Conservation (phyloP, 129 eudicot species). For the Arctium lappa region DNA sequence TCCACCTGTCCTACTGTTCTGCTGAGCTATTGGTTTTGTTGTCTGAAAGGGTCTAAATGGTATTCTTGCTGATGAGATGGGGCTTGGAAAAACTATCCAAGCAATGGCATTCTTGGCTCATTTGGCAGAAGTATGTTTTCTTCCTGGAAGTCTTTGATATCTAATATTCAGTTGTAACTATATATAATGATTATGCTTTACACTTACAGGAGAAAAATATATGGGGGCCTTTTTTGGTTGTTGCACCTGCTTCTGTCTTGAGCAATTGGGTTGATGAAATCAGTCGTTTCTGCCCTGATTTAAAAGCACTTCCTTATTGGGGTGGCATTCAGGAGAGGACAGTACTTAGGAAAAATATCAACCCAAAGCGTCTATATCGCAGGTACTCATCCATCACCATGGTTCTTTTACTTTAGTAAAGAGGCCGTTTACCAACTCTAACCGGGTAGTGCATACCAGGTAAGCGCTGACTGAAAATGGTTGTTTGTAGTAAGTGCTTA, state of each 20-base stretch:
- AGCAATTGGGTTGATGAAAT: conserved; percentile 86
- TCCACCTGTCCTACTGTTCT: background rate
- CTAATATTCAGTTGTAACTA: background rate
- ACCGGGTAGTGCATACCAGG: background rate
- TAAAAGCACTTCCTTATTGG: conserved; percentile 77
- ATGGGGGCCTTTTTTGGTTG: conserved; percentile 96
- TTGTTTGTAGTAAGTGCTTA: background rate
- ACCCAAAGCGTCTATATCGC: conserved; percentile 72
- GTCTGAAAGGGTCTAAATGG: conserved; percentile 73
- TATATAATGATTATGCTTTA: background rate
- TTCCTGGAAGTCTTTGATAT: background rate
- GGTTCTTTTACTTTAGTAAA: background rate
- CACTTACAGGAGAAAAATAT: conserved; percentile 70
- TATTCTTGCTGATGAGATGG: conserved; percentile 96
- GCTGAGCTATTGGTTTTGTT: background rate
- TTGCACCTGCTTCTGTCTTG: conserved; percentile 84
- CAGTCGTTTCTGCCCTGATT: conserved; percentile 71
- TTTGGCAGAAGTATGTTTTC: conserved; percentile 69
- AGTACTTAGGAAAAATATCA: conserved; percentile 60
- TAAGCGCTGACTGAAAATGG: background rate
- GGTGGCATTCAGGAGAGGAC: conserved; percentile 63
- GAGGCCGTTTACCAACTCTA: background rate
- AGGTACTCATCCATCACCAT: conserved; percentile 34
- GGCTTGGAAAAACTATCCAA: conserved; percentile 88
- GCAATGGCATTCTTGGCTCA: conserved; percentile 96